phyloP scores from a whole-genome alignment of 1,284 basidiomycete genomes.

The Puccinia polysora region DNA sequence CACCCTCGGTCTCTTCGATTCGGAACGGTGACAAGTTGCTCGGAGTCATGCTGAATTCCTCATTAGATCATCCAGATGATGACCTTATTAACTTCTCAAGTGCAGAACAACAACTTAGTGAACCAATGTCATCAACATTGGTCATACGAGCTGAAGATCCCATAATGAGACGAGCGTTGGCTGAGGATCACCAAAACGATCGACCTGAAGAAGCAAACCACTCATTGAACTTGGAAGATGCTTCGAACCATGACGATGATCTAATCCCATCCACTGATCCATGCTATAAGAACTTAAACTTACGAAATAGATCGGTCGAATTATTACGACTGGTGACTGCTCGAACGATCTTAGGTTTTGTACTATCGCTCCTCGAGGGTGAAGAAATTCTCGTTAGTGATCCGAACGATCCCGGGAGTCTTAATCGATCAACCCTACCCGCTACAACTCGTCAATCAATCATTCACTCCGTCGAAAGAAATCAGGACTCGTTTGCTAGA shows the following conservation, averaged over 20 bases:
- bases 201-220: not conserved
- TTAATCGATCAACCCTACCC: not conserved
- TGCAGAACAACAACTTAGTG: too few relatives aligned
- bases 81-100: too few relatives aligned
- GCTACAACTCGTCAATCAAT: constrained; percentile 4
- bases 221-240: not conserved
- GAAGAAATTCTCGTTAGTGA: not conserved
- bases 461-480: constrained; percentile 5
- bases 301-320: constrained; percentile 6
- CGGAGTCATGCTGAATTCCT: too few relatives aligned
- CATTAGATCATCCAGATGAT: too few relatives aligned
- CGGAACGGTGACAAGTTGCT: too few relatives aligned
- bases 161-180: not conserved
- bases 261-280: constrained; percentile 19
- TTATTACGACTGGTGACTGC: constrained; percentile 14
- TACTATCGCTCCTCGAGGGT: constrained; percentile 12
- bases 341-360: not conserved
- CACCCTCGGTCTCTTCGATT: too few relatives aligned
- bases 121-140: too few relatives aligned
- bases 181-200: not conserved
- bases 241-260: not conserved
- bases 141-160: not conserved
- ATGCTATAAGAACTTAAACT: constrained; percentile 14
- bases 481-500: constrained; percentile 18
- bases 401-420: not conserved